Evolutionary conservation across 441 rosid species (phyloP).

Genomic region (Pelargonium myrrhifolium): DNA sequence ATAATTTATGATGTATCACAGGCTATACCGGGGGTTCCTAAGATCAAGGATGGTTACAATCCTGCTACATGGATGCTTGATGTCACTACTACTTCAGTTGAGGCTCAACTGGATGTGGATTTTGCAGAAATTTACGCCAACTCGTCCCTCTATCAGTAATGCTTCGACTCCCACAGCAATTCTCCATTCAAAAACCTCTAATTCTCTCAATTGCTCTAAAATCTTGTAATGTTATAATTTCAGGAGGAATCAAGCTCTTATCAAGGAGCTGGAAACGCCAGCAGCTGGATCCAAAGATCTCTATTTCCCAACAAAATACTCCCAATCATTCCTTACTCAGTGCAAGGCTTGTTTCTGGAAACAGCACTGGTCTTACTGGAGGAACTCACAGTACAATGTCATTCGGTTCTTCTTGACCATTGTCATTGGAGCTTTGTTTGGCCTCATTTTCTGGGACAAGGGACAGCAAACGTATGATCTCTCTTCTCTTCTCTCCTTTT

Average conservation of each 20-base stretch:
- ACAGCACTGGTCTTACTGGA: slow-evolving; percentile 77
- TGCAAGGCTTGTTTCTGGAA: slow-evolving; percentile 77
- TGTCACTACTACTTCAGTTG: slow-evolving; percentile 51
- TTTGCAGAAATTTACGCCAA: slow-evolving; percentile 52
- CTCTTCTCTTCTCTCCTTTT: background rate
- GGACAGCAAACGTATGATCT: slow-evolving; percentile 43
- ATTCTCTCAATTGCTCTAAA: background rate
- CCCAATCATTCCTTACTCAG: slow-evolving; percentile 54
- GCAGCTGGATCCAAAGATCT: slow-evolving; percentile 56
- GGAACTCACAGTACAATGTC: slow-evolving; percentile 68
- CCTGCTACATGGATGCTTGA: slow-evolving; percentile 96
- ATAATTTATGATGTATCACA: background rate
- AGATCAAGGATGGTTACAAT: slow-evolving; percentile 67
- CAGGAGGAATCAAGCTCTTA: slow-evolving; percentile 74
- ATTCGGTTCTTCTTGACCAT: slow-evolving; percentile 61
- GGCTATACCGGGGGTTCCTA: slow-evolving; percentile 40
- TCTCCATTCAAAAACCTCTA: background rate
- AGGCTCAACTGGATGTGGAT: slow-evolving; percentile 45
- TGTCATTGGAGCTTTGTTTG: slow-evolving; percentile 53
- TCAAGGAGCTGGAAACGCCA: slow-evolving; percentile 45
- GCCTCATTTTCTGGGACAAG: slow-evolving; percentile 71
- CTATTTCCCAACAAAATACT: slow-evolving; percentile 51
- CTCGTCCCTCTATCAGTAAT: slow-evolving; percentile 56
- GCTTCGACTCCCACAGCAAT: too few species aligned
- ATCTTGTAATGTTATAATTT: background rate